Evolutionary conservation across 345 rosid genomes (phyloP).

Genomic region (Erodium maritimum): DNA sequence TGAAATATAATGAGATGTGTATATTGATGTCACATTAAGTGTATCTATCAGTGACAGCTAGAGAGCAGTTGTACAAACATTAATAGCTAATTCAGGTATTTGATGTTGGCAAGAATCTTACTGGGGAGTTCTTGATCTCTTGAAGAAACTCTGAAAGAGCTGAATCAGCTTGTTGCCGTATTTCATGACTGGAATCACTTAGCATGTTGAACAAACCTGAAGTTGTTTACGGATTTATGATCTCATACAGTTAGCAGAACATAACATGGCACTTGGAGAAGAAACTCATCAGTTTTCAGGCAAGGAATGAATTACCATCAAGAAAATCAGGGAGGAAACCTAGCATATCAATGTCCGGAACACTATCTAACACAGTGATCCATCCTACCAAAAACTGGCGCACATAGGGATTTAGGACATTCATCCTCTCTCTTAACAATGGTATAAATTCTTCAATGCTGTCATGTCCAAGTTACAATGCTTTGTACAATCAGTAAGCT

Average conservation of each 20-base stretch:
- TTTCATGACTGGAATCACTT: constrained; percentile 97
- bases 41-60: not conserved
- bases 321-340: constrained; percentile 99
- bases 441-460: constrained; percentile 99
- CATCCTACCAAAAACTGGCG: constrained; percentile 99
- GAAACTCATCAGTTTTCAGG: not conserved
- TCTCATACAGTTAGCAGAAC: not conserved
- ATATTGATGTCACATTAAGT: not conserved
- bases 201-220: constrained; percentile 96
- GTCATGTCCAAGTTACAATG: constrained; percentile 12
- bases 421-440: constrained; percentile 92
- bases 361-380: constrained; percentile 99
- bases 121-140: constrained; percentile 99
- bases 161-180: constrained; percentile 97
- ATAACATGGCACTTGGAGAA: not conserved
- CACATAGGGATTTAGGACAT: constrained; percentile 79
- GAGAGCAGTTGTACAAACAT: not conserved
- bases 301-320: constrained; percentile 51
- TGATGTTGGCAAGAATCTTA: constrained; percentile 32
- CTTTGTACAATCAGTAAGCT: no score
- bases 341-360: constrained; percentile 99
- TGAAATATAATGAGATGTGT: not conserved
- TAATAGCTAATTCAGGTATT: not conserved
- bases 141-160: constrained; percentile 99
- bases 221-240: constrained; percentile 4